A percentile compares a stretch with the other conserved stretches of the same genome.
phyloP scores from a whole-genome alignment of 495 filamentous ascomycete genomes.

The Neurospora africana region DNA sequence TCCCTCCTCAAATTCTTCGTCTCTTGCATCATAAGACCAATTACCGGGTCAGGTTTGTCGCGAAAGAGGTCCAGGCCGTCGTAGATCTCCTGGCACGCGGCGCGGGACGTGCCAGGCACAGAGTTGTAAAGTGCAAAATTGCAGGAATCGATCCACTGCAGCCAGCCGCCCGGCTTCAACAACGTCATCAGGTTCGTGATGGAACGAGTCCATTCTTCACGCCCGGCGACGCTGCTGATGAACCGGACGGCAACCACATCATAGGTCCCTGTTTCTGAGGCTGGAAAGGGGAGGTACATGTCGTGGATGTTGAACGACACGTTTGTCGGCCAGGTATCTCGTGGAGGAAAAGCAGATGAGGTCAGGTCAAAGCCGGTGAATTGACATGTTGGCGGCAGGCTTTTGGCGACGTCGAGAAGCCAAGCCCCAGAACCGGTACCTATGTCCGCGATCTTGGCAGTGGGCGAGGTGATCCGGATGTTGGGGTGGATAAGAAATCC shows the following conservation, averaged over 20 bases:
- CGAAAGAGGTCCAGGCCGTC: slow-evolving; percentile 6
- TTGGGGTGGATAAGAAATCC: slow-evolving; percentile 12
- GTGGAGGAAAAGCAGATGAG: slow-evolving; percentile 20
- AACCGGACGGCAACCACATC: slow-evolving; percentile 32
- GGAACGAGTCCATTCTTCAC: slow-evolving; percentile 13
- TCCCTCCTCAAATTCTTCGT: background rate
- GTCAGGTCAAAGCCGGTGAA: slow-evolving; percentile 32
- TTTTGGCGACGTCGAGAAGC: slow-evolving; percentile 21
- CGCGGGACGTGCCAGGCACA: slow-evolving; percentile 4
- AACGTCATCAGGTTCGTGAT: slow-evolving; percentile 15
- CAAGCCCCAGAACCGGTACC: slow-evolving; percentile 17
- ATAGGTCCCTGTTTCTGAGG: slow-evolving; percentile 20
- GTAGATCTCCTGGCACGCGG: slow-evolving; percentile 9
- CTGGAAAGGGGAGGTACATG: slow-evolving; percentile 25
- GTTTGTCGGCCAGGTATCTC: slow-evolving; percentile 17
- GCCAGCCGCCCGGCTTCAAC: slow-evolving; percentile 19
- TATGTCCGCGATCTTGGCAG: slow-evolving; percentile 15
- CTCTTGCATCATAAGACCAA: slow-evolving; percentile 10
- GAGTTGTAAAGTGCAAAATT: slow-evolving; percentile 8
- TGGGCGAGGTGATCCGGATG: slow-evolving; percentile 1
- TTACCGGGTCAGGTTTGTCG: background rate
- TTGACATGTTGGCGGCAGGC: slow-evolving; percentile 16
- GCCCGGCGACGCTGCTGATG: slow-evolving; percentile 20
- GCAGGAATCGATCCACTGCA: slow-evolving; percentile 24
- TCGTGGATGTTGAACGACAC: slow-evolving; percentile 23